Conservation (phyloP, 331 rosid genomes). For the Prunus yedoensis region DNA sequence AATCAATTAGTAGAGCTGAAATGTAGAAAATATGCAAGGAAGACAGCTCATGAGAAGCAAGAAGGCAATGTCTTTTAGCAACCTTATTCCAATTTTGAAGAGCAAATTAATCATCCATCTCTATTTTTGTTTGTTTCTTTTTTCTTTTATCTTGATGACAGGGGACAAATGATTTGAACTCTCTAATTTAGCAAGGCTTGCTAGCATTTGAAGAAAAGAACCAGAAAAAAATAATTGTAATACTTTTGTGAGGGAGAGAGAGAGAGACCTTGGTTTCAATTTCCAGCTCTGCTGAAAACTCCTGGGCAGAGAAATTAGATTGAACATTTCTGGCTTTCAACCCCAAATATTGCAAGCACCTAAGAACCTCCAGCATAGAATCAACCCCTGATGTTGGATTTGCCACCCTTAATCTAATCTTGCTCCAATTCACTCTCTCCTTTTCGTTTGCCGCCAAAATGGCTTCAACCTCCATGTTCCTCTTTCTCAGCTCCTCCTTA, state of each 20-base stretch:
- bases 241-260: too few relatives aligned
- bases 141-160: too few relatives aligned
- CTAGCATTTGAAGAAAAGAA: too few relatives aligned
- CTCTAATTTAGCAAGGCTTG: too few relatives aligned
- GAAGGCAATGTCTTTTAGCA: too few relatives aligned
- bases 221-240: too few relatives aligned
- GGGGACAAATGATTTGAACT: too few relatives aligned
- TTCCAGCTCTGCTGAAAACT: slow-evolving; percentile 45
- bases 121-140: too few relatives aligned
- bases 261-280: slow-evolving; percentile 35
- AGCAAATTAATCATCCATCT: too few relatives aligned
- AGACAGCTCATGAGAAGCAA: too few relatives aligned
- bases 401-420: slow-evolving; percentile 33
- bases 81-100: too few relatives aligned
- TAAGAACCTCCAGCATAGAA: slow-evolving; percentile 53
- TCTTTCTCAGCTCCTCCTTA: slow-evolving; percentile 43
- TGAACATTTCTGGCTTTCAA: slow-evolving; percentile 36
- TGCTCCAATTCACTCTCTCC: slow-evolving; percentile 15
- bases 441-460: slow-evolving; percentile 15
- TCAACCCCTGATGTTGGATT: slow-evolving; percentile 52
- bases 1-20: background rate
- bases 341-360: slow-evolving; percentile 43
- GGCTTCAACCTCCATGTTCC: slow-evolving; percentile 38
- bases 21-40: too few relatives aligned
- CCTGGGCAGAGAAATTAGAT: slow-evolving; percentile 43